A percentile compares a stretch with the other conserved stretches of the same genome.
phyloP scores from a whole-genome alignment of 2,329 filamentous ascomycete genomes.

The Elsinoe necatrix region DNA sequence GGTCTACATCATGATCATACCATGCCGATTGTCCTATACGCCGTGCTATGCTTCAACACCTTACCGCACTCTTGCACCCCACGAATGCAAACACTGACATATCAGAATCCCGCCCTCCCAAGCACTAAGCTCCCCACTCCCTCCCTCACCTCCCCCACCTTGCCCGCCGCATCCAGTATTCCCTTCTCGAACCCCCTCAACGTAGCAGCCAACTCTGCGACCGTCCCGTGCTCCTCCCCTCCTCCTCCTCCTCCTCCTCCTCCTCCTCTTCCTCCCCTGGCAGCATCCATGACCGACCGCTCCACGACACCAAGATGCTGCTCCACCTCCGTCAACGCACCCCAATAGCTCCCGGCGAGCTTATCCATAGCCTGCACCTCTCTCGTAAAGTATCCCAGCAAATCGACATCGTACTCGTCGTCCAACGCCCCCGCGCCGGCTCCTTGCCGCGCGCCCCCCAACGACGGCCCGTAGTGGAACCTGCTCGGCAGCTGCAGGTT shows the following conservation, averaged over 20 bases:
- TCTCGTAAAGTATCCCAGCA: conserved; percentile 39
- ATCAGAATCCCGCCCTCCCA: conserved; percentile 19
- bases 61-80: too few relatives aligned
- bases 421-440: conserved; percentile 19
- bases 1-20: too few relatives aligned
- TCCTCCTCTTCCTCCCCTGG: conserved; percentile 19
- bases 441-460: conserved; percentile 20
- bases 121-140: conserved; percentile 37
- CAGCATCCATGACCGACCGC: conserved; percentile 34
- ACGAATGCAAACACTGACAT: too few relatives aligned
- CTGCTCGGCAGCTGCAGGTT: conserved; percentile 62
- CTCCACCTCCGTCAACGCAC: conserved; percentile 41
- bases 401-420: conserved; percentile 36
- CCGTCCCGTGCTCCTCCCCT: conserved; percentile 26
- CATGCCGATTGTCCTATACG: too few relatives aligned
- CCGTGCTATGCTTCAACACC: too few relatives aligned
- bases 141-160: conserved; percentile 41
- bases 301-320: conserved; percentile 43
- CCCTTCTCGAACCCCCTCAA: conserved; percentile 43
- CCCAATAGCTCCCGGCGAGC: conserved; percentile 34
- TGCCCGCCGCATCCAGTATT: conserved; percentile 40
- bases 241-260: conserved; percentile 24
- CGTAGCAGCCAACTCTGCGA: conserved; percentile 38
- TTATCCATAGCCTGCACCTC: conserved; percentile 33
- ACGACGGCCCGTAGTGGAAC: conserved; percentile 43